These are phyloP conservation scores for Tuber borchii DNA, from an alignment of 495 filamentous ascomycete genomes.

Conservation along the genomic window DNA sequence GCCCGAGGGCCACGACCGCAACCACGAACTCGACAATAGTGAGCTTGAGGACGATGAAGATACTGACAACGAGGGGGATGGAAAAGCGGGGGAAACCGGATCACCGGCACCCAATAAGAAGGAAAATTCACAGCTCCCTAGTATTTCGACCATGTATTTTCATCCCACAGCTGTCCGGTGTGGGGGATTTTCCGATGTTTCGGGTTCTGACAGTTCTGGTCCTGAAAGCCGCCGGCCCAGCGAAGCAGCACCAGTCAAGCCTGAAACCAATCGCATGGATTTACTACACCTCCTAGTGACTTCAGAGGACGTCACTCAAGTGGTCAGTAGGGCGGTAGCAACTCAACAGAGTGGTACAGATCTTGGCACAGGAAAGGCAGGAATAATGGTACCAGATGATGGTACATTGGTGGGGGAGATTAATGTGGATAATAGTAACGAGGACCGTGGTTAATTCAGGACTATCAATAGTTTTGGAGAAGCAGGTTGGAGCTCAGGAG, in stretches of 20 bases:
- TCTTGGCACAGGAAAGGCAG: constrained; percentile 23
- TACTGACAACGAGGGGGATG: constrained; percentile 23
- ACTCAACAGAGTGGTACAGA: constrained; percentile 15
- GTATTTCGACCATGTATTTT: constrained; percentile 36
- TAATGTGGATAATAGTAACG: constrained; percentile 31
- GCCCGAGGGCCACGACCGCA: neutral
- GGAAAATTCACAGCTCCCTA: constrained; percentile 14
- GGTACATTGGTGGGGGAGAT: constrained; percentile 24
- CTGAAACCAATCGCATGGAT: constrained; percentile 38
- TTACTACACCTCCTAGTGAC: constrained; percentile 29
- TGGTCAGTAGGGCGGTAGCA: constrained; percentile 28
- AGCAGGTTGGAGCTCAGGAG: neutral
- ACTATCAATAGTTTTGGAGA: neutral
- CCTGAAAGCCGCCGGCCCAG: constrained; percentile 27
- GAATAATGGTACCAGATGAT: constrained; percentile 26
- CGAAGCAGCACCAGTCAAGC: constrained; percentile 21
- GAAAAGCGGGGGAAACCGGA: constrained; percentile 17
- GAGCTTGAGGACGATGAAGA: constrained; percentile 19
- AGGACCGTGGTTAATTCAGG: neutral
- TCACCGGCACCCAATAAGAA: constrained; percentile 20
- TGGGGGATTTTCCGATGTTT: constrained; percentile 34
- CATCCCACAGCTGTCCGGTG: constrained; percentile 36
- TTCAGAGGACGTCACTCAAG: constrained; percentile 22
- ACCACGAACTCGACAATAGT: constrained; percentile 16
- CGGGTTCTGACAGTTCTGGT: constrained; percentile 29